phyloP scores from a whole-genome alignment of 2,329 filamentous ascomycete species.

The Cladosporium sp. region DNA sequence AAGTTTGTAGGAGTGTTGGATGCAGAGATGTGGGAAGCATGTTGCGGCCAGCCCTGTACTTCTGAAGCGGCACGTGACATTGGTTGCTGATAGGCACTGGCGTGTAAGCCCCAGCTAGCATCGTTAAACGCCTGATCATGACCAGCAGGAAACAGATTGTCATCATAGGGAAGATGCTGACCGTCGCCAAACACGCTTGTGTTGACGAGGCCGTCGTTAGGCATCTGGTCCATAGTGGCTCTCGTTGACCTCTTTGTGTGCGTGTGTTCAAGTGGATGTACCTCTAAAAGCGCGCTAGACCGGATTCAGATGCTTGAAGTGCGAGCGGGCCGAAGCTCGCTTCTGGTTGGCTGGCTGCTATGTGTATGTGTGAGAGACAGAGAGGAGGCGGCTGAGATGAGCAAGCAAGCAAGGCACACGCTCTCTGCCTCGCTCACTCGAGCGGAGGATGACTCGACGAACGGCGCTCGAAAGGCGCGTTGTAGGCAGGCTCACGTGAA shows the following conservation, averaged over 20 bases:
- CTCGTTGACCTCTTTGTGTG: constrained; percentile 1
- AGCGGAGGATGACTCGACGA: not conserved
- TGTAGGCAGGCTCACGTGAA: constrained; percentile 8
- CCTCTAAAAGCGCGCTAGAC: constrained; percentile 10
- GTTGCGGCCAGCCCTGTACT: constrained; percentile 23
- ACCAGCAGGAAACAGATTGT: constrained; percentile 24
- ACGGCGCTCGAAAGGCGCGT: constrained; percentile 11
- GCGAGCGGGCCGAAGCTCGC: not conserved
- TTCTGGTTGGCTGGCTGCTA: constrained; percentile 1
- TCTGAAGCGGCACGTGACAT: constrained; percentile 26
- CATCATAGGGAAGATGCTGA: constrained; percentile 28
- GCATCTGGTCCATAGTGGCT: constrained; percentile 21
- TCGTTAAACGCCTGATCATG: constrained; percentile 25
- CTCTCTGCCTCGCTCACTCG: not conserved
- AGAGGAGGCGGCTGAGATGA: not conserved
- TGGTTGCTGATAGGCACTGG: constrained; percentile 20
- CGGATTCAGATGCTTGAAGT: not conserved
- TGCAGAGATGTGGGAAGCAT: constrained; percentile 23
- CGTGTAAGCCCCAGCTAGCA: constrained; percentile 31
- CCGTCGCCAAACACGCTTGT: constrained; percentile 28
- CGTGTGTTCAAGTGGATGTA: not conserved
- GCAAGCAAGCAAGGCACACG: constrained; percentile 1
- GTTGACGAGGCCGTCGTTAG: constrained; percentile 25
- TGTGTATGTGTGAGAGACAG: too few relatives aligned
- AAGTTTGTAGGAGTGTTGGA: constrained; percentile 16